These are phyloP conservation scores for Fusarium udum DNA, from an alignment of 2,329 filamentous ascomycete species.

Conservation along the genomic window DNA sequence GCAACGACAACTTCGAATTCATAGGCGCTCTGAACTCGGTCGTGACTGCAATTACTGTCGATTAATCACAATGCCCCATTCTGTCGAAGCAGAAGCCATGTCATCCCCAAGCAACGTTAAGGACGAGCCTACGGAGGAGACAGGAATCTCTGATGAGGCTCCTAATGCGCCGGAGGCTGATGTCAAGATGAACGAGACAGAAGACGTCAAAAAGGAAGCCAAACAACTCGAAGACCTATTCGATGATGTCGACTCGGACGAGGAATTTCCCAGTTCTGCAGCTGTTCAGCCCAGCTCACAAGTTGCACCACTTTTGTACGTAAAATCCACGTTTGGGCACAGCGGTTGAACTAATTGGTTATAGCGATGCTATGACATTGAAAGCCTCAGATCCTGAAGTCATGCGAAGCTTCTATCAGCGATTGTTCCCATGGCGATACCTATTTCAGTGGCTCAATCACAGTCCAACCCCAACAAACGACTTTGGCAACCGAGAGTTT, in stretches of 20 bases:
- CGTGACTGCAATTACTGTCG: background rate
- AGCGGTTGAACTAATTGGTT: constrained; percentile 8
- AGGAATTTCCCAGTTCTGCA: constrained; percentile 66
- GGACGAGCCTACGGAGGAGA: constrained; percentile 42
- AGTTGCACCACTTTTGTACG: constrained; percentile 62
- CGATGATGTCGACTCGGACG: constrained; percentile 66
- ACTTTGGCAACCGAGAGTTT: constrained; percentile 95
- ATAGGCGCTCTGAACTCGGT: background rate
- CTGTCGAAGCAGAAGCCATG: constrained; percentile 34
- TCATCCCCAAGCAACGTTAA: constrained; percentile 41
- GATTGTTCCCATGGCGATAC: constrained; percentile 92
- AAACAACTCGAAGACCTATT: constrained; percentile 68
- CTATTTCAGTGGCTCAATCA: constrained; percentile 99
- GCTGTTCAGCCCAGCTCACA: constrained; percentile 51
- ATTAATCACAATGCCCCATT: constrained; percentile 36
- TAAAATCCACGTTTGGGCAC: background rate
- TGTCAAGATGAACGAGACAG: constrained; percentile 38
- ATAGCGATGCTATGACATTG: constrained; percentile 49
- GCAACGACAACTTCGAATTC: constrained; percentile 1
- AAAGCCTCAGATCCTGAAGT: constrained; percentile 79
- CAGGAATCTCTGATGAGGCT: constrained; percentile 25
- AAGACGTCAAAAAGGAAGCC: constrained; percentile 54
- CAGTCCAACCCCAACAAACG: constrained; percentile 81
- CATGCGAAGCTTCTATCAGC: constrained; percentile 94
- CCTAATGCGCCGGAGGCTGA: constrained; percentile 27